Base-by-base conservation (phyloP, 73 alveolate genomes). In the Stentor coeruleus region DNA sequence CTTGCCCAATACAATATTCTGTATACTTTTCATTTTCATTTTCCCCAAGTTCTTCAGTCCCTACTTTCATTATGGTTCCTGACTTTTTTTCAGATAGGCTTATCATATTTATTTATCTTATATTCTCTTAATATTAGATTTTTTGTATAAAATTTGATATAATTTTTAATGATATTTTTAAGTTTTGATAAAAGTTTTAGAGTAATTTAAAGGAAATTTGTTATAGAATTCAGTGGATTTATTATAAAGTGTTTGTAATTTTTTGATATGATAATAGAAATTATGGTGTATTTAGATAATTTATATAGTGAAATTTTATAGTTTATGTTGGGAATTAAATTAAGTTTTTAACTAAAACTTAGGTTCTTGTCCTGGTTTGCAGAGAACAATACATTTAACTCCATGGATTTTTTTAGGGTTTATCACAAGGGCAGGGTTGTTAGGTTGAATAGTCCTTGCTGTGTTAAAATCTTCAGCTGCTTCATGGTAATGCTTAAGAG, bases 391-490 rank as follows among this genome's bases (percentile, higher is more conserved):
- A 84, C 96, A 94, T 74, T 89, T 90, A 1, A 94, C 93, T 58
- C 93, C 92, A 76, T 86, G 80, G 3, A 94, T 81, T 77, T 88
- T 82, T 58, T 94, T 94, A 82, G 87, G 88, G 76, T 92, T 94
- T 0, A 92, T 95, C 3, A 92, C 97, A 2, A 94, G 87, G 74
- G 81, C 86, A 0, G 94, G 96, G 74, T 94, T 91, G 66, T 84
- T 77, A 3, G 97, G 99, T 40, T 94, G 96, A 38, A 91, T 72
- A 30, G 66, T 87, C 77, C 93, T 90, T 3, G 99, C 99, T 66
- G 72, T 92, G 49, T 89, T 97, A 77, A 92, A 94, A 77, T 94
- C 99, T 74, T 92, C 97, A 1, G 99, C 96, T 41, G 99, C 99
- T 59, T 88, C 77, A 20, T 85, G 80, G 57, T 90, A 92, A 31